Percentiles rank a stretch among this genome's conserved stretches.
These are phyloP conservation scores for Haplosporangium sp. DNA, from an alignment of 371 early-diverging fungal genomes.

Conservation along the genomic window DNA sequence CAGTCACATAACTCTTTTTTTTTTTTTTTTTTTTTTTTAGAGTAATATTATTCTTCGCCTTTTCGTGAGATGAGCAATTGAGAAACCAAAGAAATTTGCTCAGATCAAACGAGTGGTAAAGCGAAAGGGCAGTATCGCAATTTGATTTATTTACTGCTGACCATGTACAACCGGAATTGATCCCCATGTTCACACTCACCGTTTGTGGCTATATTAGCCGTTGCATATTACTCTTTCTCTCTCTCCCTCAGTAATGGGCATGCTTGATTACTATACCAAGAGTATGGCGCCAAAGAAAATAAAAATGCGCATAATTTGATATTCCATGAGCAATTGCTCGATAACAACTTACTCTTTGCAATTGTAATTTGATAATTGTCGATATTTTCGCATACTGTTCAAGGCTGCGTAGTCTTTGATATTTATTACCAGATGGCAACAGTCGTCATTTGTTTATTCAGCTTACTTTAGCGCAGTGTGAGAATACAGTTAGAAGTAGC, in stretches of 20 bases:
- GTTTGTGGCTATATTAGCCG: not conserved
- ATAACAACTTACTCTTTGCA: not conserved
- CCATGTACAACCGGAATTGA: not conserved
- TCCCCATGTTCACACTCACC: not conserved
- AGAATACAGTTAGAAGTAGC: not conserved
- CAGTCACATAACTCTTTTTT: not conserved
- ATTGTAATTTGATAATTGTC: not conserved
- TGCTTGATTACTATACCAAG: too few species aligned
- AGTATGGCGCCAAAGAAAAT: not conserved
- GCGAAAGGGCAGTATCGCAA: not conserved
- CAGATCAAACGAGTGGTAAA: not conserved
- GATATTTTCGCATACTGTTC: not conserved
- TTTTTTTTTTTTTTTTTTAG: too few species aligned
- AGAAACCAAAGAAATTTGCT: not conserved
- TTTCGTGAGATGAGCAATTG: not conserved
- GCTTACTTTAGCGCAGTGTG: too few species aligned
- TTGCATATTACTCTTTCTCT: not conserved
- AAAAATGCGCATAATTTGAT: not conserved
- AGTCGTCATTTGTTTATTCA: not conserved
- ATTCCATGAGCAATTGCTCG: not conserved
- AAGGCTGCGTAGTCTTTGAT: conserved; percentile 1
- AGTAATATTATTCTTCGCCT: not conserved
- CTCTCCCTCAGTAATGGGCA: too few species aligned
- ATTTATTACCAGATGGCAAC: not conserved
- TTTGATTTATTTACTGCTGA: not conserved